Base-by-base conservation (phyloP, 805 yeast genomes). In the Candida cerambycidarum region DNA sequence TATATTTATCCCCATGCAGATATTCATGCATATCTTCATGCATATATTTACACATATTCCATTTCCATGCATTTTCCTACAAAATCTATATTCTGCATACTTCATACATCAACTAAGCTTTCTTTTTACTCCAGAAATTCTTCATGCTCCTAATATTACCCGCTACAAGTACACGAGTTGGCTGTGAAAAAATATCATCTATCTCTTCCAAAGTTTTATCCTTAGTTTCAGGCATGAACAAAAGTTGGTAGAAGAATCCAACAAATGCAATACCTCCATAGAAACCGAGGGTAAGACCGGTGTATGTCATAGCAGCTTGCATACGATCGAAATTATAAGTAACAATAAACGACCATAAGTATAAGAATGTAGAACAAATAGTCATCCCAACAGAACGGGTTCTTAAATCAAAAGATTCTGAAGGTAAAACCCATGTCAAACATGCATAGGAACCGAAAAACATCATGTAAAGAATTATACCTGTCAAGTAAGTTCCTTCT, bases 191-290 rank as follows among this genome's bases (percentile, higher is more conserved):
- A 37, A 82, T 65, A 28, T 28, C 31, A 28, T 83, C 89, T 46
- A 83, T 78, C 62, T 83, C 88, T 63, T 83, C 89, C 57, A 83
- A 71, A 11, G 88, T 79, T 64, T 76, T 79, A 53, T 77, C 82
- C 64, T 82, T 82, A 27, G 89, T 83, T 63, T 83, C 89, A 29
- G 84, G 86, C 76, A 81, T 79, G 10, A n/a, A 28, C 7, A 28
- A 12, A 62, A 79, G 77, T 59, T 77, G 82, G 59, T 77, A 77
- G 41, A 76, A 53, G 52, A 75, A 62, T 41, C 83, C 85, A 21
- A 80, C 43, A 43, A 77, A 73, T 1, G 84, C 83, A 53, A 82
- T 72, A 35, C 85, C 85, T 38, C 85, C 86, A 53, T 78, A 82
- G 71, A 82, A 82, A 0, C 86, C 86, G 37, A 80, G 61, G 5